A percentile compares a stretch with the other conserved stretches of the same genome.
Conservation (phyloP, 1,284 basidiomycete genomes). For the Boletus coffeatus region DNA sequence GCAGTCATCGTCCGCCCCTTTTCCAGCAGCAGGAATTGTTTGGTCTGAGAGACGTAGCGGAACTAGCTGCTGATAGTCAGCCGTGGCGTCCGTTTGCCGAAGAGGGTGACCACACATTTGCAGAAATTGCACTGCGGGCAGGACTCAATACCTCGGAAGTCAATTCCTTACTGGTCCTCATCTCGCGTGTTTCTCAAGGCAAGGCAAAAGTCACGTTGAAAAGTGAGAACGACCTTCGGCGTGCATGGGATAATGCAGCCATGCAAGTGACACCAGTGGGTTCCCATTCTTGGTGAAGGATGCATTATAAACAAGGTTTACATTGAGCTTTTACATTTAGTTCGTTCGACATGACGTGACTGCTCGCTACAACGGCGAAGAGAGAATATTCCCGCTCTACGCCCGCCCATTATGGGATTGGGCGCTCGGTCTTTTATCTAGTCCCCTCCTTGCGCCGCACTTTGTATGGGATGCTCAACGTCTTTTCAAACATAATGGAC, state of each 20-base stretch:
- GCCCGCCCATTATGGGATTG: neutral
- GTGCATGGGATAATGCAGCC: neutral
- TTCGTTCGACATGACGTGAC: neutral
- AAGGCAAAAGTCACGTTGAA: neutral
- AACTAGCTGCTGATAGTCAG: neutral
- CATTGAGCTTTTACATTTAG: neutral
- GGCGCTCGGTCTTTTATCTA: neutral
- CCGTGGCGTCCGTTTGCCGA: neutral
- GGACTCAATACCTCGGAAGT: neutral
- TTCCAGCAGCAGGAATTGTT: neutral
- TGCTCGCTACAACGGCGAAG: neutral
- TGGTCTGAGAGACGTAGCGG: neutral
- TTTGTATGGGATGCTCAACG: neutral
- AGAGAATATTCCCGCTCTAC: neutral
- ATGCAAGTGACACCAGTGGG: neutral
- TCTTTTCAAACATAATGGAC: slow-evolving; percentile 8
- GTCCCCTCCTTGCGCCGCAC: neutral
- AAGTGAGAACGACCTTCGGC: neutral
- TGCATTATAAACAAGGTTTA: neutral
- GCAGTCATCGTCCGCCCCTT: neutral
- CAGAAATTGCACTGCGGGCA: neutral
- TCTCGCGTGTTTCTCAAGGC: neutral
- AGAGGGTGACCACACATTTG: neutral
- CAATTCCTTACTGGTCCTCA: neutral
- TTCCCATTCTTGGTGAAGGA: neutral